Base-by-base conservation (phyloP, 75 land plant species). In the Chamaecyparis obtusa region DNA sequence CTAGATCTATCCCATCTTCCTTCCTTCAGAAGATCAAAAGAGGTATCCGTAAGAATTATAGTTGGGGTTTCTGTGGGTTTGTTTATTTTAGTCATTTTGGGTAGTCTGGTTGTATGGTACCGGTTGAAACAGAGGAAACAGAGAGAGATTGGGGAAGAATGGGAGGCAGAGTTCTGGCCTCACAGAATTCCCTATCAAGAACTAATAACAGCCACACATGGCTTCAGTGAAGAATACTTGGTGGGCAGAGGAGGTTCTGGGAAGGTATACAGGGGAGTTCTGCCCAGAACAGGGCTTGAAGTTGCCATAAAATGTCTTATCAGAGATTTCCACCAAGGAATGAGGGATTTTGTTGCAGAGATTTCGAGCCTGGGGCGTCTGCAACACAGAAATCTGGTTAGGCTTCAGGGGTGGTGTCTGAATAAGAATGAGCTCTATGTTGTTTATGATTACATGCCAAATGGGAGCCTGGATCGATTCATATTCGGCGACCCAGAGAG, bases 241-340 rank as follows among this genome's bases (percentile, higher is more conserved):
- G 39, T 94, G 9, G 95, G 95, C 2, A 13, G 1, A 0, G 95
- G 95, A 0, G 95, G 94, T 30, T 94, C 92, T 83, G 96, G 94
- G 8, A 85, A 67, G 30, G 96, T 94, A 21, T 94, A 92, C 87
- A 88, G 57, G 69, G 94, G 93, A 9, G 74, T 80, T 7, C 67
- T 94, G 17, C 93, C 91, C 2, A 54, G 17, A 0, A 75, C 90
- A 30, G 90, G 90, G 4, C 35, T 33, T 0, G 75, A 87, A 51
- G 91, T 94, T 41, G 41, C 41, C 41, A 41, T 41, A 41, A 41
- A 41, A 41, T 41, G 41, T 41, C 2, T 41, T 1, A 84, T 88
- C 17, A 85, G 83, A 33, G 89, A 90, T 10, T 90, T 90, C 8
- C 69, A 46, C 24, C 91, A 92, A 33, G 95, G 93, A 1, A 88